Percentiles rank a stretch among this genome's conserved stretches.
Conservation (phyloP, 1,284 basidiomycete genomes). For the Ustilago nuda region DNA sequence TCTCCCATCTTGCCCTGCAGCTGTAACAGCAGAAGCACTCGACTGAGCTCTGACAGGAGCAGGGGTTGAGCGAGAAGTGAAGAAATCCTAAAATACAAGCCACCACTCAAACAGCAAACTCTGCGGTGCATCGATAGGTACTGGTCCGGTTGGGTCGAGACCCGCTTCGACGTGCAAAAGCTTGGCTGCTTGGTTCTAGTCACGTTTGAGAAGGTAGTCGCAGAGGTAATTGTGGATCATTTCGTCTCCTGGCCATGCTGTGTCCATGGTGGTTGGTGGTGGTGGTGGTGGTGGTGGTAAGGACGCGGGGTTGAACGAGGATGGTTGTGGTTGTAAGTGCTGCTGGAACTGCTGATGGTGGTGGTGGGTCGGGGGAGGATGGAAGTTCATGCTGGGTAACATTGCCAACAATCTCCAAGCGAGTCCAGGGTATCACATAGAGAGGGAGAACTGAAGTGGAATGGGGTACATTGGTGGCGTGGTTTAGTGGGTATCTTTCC, state of each 20-base stretch:
- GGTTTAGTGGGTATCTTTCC: background rate
- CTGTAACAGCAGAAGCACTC: background rate
- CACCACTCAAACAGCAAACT: constrained; percentile 51
- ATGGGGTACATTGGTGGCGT: background rate
- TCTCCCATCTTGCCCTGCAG: background rate
- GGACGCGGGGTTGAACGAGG: background rate
- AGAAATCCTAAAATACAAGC: constrained; percentile 47
- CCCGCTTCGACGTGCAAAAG: constrained; percentile 33
- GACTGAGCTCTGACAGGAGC: background rate
- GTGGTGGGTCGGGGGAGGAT: background rate
- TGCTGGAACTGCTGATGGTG: background rate
- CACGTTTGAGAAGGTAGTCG: constrained; percentile 47
- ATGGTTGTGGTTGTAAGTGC: background rate
- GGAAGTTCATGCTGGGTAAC: constrained; percentile 5
- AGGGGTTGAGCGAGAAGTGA: constrained; percentile 14
- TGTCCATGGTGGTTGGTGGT: background rate
- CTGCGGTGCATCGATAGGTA: constrained; percentile 49
- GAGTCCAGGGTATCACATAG: background rate
- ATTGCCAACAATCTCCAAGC: background rate
- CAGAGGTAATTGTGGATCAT: constrained; percentile 52
- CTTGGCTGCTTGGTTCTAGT: constrained; percentile 27
- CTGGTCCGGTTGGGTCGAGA: constrained; percentile 18
- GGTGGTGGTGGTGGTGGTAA: background rate
- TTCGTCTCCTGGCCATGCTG: constrained; percentile 37
- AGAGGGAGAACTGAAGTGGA: background rate